phyloP scores from a whole-genome alignment of 2,329 filamentous ascomycete species.

The Pseudogymnoascus sp. region DNA sequence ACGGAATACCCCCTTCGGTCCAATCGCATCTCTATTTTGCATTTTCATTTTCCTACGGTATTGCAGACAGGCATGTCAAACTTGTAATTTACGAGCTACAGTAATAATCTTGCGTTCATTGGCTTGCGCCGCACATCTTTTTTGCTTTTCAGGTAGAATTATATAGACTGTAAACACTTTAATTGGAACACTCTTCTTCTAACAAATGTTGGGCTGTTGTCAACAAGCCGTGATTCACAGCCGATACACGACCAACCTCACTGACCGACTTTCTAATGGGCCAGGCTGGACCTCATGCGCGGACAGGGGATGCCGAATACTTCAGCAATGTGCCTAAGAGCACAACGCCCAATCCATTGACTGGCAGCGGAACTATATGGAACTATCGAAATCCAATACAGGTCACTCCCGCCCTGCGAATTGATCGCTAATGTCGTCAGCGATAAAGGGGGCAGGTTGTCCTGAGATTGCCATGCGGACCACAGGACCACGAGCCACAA shows the following conservation, averaged over 20 bases:
- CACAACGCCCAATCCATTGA: neutral
- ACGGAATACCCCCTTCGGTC: conserved; percentile 5
- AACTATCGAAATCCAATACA: conserved; percentile 1
- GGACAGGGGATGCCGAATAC: neutral
- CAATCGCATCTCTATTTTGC: conserved; percentile 2
- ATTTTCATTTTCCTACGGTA: conserved; percentile 5
- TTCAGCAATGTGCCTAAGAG: neutral
- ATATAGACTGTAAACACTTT: conserved; percentile 7
- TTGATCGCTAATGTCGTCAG: neutral
- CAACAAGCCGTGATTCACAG: neutral
- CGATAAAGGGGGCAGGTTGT: neutral
- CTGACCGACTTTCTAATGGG: conserved; percentile 5
- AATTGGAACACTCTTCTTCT: conserved; percentile 1
- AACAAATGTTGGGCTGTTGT: neutral
- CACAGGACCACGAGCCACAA: neutral
- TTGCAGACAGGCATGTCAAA: conserved; percentile 1
- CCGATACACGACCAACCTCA: neutral
- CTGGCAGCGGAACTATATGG: neutral
- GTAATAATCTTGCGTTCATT: conserved; percentile 3
- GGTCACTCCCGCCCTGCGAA: neutral
- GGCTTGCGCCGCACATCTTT: neutral
- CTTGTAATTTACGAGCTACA: conserved; percentile 7
- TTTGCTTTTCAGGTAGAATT: neutral
- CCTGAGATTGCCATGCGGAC: neutral
- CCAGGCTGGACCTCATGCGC: conserved; percentile 1